Evolutionary conservation across 345 rosid genomes (phyloP).

Genomic region (Erodium maritimum): DNA sequence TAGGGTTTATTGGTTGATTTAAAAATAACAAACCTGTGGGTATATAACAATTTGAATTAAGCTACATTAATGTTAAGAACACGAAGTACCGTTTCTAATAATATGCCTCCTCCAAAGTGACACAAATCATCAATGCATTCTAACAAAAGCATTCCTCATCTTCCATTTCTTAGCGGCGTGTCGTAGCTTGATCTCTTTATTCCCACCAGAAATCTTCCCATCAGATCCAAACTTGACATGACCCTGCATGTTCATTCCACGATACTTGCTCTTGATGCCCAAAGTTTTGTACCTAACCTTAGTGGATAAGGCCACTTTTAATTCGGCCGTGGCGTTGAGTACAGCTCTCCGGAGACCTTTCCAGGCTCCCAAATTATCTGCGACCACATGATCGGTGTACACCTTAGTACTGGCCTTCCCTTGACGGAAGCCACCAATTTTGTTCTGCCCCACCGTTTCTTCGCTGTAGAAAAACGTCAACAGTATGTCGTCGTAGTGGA

Average conservation of each 20-base stretch:
- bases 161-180: conserved; percentile 15
- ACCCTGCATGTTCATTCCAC: conserved; percentile 18
- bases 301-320: conserved; percentile 20
- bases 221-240: conserved; percentile 19
- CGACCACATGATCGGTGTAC: not conserved
- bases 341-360: conserved; percentile 11
- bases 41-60: no score
- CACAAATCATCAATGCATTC: no score
- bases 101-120: no score
- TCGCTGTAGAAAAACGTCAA: conserved; percentile 16
- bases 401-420: conserved; percentile 7
- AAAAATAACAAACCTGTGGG: no score
- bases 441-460: conserved; percentile 18
- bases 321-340: conserved; percentile 17
- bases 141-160: no score
- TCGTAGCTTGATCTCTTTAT: conserved; percentile 35
- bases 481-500: conserved; percentile 26
- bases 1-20: no score
- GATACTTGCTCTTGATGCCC: conserved; percentile 33
- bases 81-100: no score
- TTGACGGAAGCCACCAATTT: conserved; percentile 17
- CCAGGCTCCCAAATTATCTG: conserved; percentile 5
- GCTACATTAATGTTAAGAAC: no score
- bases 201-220: conserved; percentile 32
- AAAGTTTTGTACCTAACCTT: conserved; percentile 22